phyloP scores from a whole-genome alignment of 768 basidiomycete genomes.

The Mycena vulgaris region DNA sequence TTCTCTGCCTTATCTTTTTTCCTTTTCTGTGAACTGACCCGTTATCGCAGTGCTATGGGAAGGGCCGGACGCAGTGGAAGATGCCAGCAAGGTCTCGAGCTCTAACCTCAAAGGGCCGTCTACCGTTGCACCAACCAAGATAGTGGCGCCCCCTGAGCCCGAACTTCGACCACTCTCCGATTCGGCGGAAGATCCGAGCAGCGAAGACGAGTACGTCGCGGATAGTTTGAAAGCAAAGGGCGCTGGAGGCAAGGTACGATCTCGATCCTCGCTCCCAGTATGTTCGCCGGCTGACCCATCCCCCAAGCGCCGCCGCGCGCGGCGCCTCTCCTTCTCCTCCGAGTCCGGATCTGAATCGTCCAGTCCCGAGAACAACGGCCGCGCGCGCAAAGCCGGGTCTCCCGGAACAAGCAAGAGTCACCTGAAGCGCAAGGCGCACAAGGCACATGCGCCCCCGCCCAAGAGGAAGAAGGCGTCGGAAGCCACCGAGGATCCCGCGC shows the following conservation, averaged over 20 bases:
- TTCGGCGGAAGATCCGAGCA: constrained; percentile 65
- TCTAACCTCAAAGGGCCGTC: constrained; percentile 41
- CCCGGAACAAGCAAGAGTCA: constrained; percentile 42
- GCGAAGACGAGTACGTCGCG: constrained; percentile 82
- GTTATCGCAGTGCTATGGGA: constrained; percentile 79
- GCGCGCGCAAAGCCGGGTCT: constrained; percentile 38
- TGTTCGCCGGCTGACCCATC: constrained; percentile 24
- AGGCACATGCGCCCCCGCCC: constrained; percentile 56
- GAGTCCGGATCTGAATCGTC: constrained; percentile 62
- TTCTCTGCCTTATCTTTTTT: constrained; percentile 28
- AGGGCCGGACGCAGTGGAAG: constrained; percentile 72
- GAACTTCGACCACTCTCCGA: constrained; percentile 49
- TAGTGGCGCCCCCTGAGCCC: constrained; percentile 23
- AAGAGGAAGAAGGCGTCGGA: constrained; percentile 64
- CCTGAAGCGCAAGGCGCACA: constrained; percentile 71
- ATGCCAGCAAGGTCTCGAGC: constrained; percentile 47
- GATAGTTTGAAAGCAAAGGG: constrained; percentile 47
- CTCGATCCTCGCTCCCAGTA: constrained; percentile 27
- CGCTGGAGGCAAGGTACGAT: constrained; percentile 44
- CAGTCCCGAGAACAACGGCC: constrained; percentile 44
- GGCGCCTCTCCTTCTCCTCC: constrained; percentile 55
- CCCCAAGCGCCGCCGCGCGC: constrained; percentile 58
- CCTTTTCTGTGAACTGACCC: constrained; percentile 35
- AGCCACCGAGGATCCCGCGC: constrained; percentile 61
- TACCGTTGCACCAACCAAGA: constrained; percentile 45